Conservation (phyloP, 2,329 filamentous ascomycete genomes). For the Emericellopsis atlantica region DNA sequence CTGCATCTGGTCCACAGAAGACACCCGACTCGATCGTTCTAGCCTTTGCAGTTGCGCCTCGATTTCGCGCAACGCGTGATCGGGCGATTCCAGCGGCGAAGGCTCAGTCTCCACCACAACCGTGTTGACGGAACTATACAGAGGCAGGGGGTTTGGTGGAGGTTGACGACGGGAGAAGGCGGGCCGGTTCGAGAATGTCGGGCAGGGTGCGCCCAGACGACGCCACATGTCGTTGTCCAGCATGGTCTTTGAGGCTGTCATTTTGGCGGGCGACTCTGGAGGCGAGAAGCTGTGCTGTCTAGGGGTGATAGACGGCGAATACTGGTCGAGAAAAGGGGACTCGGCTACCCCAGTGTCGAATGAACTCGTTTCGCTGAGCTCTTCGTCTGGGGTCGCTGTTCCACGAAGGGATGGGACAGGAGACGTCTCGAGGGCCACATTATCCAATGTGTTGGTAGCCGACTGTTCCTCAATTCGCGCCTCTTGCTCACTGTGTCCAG, state of each 20-base stretch:
- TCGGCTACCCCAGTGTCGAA: too few relatives aligned
- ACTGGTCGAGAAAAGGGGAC: too few relatives aligned
- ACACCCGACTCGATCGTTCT: slow-evolving; percentile 24
- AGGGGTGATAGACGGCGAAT: too few relatives aligned
- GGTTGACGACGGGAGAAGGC: slow-evolving; percentile 36
- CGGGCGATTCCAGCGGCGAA: slow-evolving; percentile 39
- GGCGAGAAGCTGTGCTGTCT: too few relatives aligned
- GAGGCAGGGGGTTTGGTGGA: slow-evolving; percentile 41
- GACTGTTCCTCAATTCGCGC: too few relatives aligned
- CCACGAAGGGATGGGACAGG: too few relatives aligned
- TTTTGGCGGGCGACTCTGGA: too few relatives aligned
- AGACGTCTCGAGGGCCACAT: too few relatives aligned
- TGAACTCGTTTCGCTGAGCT: too few relatives aligned
- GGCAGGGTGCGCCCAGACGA: slow-evolving; percentile 44
- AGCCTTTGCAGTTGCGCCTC: slow-evolving; percentile 38
- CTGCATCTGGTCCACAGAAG: slow-evolving; percentile 23
- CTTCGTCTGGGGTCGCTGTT: too few relatives aligned
- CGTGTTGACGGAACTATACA: slow-evolving; percentile 28
- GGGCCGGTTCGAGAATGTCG: slow-evolving; percentile 41
- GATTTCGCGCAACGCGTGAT: slow-evolving; percentile 33
- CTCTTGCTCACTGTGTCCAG: too few relatives aligned
- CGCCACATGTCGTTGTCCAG: not conserved
- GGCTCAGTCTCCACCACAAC: slow-evolving; percentile 33
- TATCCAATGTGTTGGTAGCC: too few relatives aligned
- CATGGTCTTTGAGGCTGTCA: not conserved